Evolutionary conservation across 768 basidiomycete species (phyloP), one percentile per base, ranked within the genome.

Genomic region (Tricholoma matsutake): DNA sequence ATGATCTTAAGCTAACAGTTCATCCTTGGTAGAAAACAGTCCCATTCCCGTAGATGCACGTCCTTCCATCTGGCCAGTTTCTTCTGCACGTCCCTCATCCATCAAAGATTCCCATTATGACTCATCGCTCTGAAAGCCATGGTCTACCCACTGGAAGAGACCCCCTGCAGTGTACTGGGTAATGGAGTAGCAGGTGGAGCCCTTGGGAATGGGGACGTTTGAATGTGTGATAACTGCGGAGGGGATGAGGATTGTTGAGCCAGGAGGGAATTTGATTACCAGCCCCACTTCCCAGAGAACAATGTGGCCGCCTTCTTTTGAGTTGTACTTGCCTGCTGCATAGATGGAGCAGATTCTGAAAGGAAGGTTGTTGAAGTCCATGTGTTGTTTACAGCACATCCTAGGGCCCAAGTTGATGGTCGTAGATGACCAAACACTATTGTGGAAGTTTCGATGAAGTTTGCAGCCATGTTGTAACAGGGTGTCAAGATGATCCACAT

Each of bases 331-430:
- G 4, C 49, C 25, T 16, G 25, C 25, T 6, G 2, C 28, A 51
- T 45, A 45, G 43, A 45, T 45, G 43, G 43, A 45, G 43, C 43
- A 45, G 18, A 45, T 45, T 53, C 75, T 72, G 7, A 34, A 58
- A 0, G 71, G 59, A 0, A 68, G 49, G 43, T 77, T 77, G 0
- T 14, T 51, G 35, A n/a, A 25, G 45, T 77, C 74, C 0, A 49
- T 58, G 25, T 76, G 74, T 18, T 61, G 57, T 1, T 34, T 10
- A 0, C 63, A 68, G 0, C 67, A 47, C 0, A 63, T 65, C 1
- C 56, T 39, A 0, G 65, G 64, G 0, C 72, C 72, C 1, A 73
- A 62, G 61, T 75, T 78, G 64, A 76, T 72, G 0, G 71, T 72
- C 0, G 56, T 34, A 0, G 66, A 52, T 0, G 73, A 62, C 25